Evolutionary conservation across 495 filamentous ascomycete genomes (phyloP).

Genomic region (Neurospora sp.): DNA sequence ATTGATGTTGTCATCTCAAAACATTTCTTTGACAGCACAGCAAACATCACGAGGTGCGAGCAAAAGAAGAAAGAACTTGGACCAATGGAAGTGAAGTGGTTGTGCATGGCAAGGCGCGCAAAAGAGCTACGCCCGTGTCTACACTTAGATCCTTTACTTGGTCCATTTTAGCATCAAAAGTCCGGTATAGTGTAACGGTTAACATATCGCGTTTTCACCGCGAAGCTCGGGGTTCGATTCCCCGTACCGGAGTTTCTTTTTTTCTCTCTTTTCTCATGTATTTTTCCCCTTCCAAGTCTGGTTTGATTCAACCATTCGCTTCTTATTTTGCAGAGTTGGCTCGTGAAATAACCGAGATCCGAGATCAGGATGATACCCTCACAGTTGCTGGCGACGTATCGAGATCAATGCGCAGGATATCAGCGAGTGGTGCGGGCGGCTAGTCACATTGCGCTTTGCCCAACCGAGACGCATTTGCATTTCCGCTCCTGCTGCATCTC

Average conservation of each 20-base stretch:
- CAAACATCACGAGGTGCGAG: background rate
- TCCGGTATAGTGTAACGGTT: conserved; percentile 40
- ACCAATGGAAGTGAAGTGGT: background rate
- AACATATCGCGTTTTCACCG: conserved; percentile 43
- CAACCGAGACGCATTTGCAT: too few relatives aligned
- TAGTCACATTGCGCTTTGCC: too few relatives aligned
- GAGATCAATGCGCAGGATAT: too few relatives aligned
- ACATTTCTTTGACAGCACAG: background rate
- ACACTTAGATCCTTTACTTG: background rate
- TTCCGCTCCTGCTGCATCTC: too few relatives aligned
- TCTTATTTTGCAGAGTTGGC: too few relatives aligned
- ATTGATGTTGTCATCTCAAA: background rate
- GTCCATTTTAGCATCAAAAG: background rate
- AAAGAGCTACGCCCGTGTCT: accelerated
- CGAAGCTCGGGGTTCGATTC: conserved; percentile 43
- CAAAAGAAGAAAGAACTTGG: background rate
- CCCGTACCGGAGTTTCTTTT: conserved; percentile 32
- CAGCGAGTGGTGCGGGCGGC: too few relatives aligned
- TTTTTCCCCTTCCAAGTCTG: background rate
- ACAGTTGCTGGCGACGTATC: too few relatives aligned
- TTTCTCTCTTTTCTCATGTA: background rate
- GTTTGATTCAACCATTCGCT: too few relatives aligned
- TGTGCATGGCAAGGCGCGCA: background rate
- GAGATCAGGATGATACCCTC: too few relatives aligned
- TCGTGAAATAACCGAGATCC: too few relatives aligned